These are phyloP conservation scores for Chytridium lagenaria DNA, from an alignment of 371 early-diverging fungal genomes.

Conservation along the genomic window DNA sequence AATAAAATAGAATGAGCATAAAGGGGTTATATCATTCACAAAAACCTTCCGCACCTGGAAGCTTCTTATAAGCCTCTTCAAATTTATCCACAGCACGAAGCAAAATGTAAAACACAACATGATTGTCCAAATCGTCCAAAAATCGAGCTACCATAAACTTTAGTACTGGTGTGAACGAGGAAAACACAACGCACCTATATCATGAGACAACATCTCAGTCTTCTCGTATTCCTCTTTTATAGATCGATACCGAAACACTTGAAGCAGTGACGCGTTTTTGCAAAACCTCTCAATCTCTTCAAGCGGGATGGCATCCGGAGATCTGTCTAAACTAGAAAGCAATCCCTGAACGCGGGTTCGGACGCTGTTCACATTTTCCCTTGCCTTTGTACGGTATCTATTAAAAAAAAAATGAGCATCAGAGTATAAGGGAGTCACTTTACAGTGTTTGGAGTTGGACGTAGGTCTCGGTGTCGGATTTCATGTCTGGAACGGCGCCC, in stretches of 20 bases:
- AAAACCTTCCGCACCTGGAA: conserved; percentile 50
- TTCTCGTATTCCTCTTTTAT: conserved; percentile 63
- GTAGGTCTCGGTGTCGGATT: conserved; percentile 87
- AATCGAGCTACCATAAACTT: conserved; percentile 53
- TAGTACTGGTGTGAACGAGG: background rate
- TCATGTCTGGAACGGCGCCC: conserved; percentile 95
- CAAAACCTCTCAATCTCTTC: conserved; percentile 81
- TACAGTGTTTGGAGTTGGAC: conserved; percentile 83
- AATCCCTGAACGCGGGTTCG: conserved; percentile 57
- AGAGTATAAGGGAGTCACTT: conserved; percentile 15
- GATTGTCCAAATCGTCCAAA: conserved; percentile 63
- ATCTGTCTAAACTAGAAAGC: conserved; percentile 55
- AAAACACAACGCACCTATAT: background rate
- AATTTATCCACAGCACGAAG: conserved; percentile 80
- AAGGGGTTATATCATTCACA: too few relatives aligned
- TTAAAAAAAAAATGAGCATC: background rate
- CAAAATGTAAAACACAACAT: conserved; percentile 69
- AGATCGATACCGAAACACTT: conserved; percentile 69
- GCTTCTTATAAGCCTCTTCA: conserved; percentile 54
- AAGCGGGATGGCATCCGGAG: conserved; percentile 63
- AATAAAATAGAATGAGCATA: background rate
- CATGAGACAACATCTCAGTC: conserved; percentile 58
- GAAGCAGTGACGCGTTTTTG: conserved; percentile 77
- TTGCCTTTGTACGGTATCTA: conserved; percentile 83
- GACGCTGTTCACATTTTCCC: conserved; percentile 70